A percentile compares a stretch with the other conserved stretches of the same genome.
Conservation (phyloP, 1,284 basidiomycete species). For the Fomes fomentarius region DNA sequence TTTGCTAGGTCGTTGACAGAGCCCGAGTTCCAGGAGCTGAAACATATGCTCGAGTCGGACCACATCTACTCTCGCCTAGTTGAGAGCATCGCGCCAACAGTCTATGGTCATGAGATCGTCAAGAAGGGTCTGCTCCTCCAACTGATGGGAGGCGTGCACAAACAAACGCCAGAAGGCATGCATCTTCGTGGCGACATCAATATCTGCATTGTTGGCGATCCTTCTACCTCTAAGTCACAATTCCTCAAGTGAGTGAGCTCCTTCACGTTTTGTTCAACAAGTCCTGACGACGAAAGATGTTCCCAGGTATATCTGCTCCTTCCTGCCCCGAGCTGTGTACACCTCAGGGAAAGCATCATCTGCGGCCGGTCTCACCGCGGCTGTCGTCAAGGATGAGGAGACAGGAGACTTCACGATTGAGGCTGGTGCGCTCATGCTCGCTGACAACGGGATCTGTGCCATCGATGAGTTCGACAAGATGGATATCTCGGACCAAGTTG, state of each 20-base stretch:
- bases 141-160: slow-evolving; percentile 99
- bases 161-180: slow-evolving; percentile 96
- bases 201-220: slow-evolving; percentile 98
- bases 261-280: too few species aligned
- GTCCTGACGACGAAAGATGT: not conserved
- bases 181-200: slow-evolving; percentile 98
- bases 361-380: slow-evolving; percentile 97
- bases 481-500: slow-evolving; percentile 98
- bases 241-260: slow-evolving; percentile 86
- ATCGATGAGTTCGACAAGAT: slow-evolving; percentile 99
- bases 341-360: slow-evolving; percentile 99
- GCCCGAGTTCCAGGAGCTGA: slow-evolving; percentile 94
- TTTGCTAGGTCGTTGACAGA: slow-evolving; percentile 91
- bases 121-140: slow-evolving; percentile 99
- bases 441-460: slow-evolving; percentile 99
- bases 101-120: slow-evolving; percentile 98
- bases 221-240: slow-evolving; percentile 96
- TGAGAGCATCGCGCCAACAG: slow-evolving; percentile 95
- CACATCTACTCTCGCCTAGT: slow-evolving; percentile 96
- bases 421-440: slow-evolving; percentile 98
- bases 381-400: slow-evolving; percentile 98
- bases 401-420: slow-evolving; percentile 99
- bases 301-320: slow-evolving; percentile 94
- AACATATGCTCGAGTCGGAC: slow-evolving; percentile 90
- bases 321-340: slow-evolving; percentile 97